Percentiles rank a stretch among this genome's conserved stretches.
phyloP scores from a whole-genome alignment of 148 eudicot genomes.

The Heliosperma pusillum region DNA sequence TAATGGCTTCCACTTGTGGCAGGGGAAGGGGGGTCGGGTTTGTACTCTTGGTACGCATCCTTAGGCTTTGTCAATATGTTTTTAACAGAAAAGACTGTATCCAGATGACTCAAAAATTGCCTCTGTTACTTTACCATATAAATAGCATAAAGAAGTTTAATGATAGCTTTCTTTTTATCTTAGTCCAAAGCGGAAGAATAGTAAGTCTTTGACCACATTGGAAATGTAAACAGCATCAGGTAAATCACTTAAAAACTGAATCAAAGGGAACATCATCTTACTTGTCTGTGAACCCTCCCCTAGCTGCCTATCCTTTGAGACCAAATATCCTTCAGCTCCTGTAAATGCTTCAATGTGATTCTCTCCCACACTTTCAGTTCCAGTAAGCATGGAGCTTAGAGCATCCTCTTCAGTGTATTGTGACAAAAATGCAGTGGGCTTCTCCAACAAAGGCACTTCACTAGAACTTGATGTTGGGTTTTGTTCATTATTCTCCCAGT shows the following conservation, averaged over 20 bases:
- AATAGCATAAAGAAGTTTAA: neutral
- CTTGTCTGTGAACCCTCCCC: constrained; percentile 42
- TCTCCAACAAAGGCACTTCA: constrained; percentile 35
- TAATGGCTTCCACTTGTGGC: neutral
- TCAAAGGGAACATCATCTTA: constrained; percentile 26
- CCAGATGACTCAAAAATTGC: neutral
- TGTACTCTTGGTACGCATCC: neutral
- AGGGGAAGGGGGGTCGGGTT: neutral
- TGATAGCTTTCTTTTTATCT: too few species aligned
- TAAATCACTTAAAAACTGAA: neutral
- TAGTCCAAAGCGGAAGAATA: neutral
- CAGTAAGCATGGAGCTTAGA: constrained; percentile 19
- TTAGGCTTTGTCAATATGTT: neutral
- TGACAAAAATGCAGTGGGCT: constrained; percentile 38
- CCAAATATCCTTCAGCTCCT: constrained; percentile 20
- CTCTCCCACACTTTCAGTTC: constrained; percentile 14
- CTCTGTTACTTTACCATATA: neutral
- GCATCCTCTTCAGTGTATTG: constrained; percentile 26
- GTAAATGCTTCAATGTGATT: constrained; percentile 26
- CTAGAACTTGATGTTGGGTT: constrained; percentile 17
- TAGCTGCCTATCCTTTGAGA: constrained; percentile 24
- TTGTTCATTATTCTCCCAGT: constrained; percentile 8
- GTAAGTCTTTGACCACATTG: neutral
- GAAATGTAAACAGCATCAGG: neutral
- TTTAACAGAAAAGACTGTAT: neutral